Evolutionary conservation across 2,329 filamentous ascomycete species (phyloP), one percentile per base, ranked within the genome.

Genomic region (Colletotrichum somersetense): DNA sequence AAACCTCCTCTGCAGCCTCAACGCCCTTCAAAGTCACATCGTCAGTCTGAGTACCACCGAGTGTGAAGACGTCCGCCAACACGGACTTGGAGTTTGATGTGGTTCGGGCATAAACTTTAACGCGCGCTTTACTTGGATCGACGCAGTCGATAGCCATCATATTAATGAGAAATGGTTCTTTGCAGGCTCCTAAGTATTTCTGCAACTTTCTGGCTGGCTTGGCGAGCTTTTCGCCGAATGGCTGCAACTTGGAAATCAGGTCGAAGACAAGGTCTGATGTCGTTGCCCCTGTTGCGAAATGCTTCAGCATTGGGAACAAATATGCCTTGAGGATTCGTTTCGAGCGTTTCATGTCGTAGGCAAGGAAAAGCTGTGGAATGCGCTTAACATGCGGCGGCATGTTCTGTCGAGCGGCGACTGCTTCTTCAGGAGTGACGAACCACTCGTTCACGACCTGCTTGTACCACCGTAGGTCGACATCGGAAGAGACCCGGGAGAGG

Each of bases 101-200:
- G 23, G 74, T 72, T 14, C 73, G 71, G 7, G 76, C 76, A 48
- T 77, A 78, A 33, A 78, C 69, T 59, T 78, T 78, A 35, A 78
- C 71, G 52, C 76, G 67, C 11, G 76, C 77, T 14, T 73, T 69
- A 52, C 73, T 55, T 18, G 76, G 76, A n/a, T 66, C 70, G 30
- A 77, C 18, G 53, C 76, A 77, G 56, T 77, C 76, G 23, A 77
- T 76, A 5, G 75, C 76, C 14, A 77, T 76, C 26, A 76, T 68
- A 42, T 75, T 75, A 1, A 77, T 74, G 3, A 72, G 65, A 1
- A 73, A 73, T 2, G 74, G 76, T 2, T 72, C 62, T 30, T 50
- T 71, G 56, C 75, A 70, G 5, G 33, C 35, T 16, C 53, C 53
- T 26, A 76, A 64, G 14, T 76, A 76, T 3, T 26, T 44, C 30